Base-by-base conservation (phyloP, 306 rosid species). In the Notholithocarpus densiflorus region DNA sequence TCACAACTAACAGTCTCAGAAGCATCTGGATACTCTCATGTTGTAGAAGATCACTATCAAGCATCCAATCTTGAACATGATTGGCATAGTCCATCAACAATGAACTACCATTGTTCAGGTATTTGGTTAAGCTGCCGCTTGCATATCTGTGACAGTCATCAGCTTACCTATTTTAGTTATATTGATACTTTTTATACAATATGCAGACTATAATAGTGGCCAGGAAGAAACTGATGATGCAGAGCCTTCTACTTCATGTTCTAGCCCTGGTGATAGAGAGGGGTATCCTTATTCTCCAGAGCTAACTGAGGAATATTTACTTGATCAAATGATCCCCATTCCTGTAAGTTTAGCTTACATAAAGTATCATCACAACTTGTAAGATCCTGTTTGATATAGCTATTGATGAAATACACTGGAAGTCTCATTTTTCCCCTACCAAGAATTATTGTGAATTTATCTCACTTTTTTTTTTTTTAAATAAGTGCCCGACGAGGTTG, bases 281-380 rank as follows among this genome's bases (percentile, higher is more conserved):
- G 90, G 79, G 18, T 75, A 64, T 43, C 51, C 81, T 61, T 74
- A 29, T 72, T 69, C 90, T 59, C 34, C 52, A 73, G 89, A 85
- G 82, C 83, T 61, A 59, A 78, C 75, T 65, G 85, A 89, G 45
- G 84, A 73, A 53, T 81, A 82, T 87, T 82, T 82, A 34, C 79
- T 92, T 82, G 85, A 87, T 83, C 88, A 88, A 83, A 89, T 91
- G 81, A 80, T 70, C 81, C 90, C 89, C 43, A 84, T 83, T 89
- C 97, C 92, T 84, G 98, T 94, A 87, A 74, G 98, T 82, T 65
- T 86, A 60, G 13, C 75, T 26, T 75, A 54, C 73, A 34, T 21
- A 37, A 73, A 79, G 29, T 59, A 14, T 26, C 4, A 57, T 6
- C 15, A 4, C 15, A 52, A 70, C 61, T 77, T 73, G 31, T 78